Base-by-base conservation (phyloP, 305 asterid genomes). In the Rubia peregrina region DNA sequence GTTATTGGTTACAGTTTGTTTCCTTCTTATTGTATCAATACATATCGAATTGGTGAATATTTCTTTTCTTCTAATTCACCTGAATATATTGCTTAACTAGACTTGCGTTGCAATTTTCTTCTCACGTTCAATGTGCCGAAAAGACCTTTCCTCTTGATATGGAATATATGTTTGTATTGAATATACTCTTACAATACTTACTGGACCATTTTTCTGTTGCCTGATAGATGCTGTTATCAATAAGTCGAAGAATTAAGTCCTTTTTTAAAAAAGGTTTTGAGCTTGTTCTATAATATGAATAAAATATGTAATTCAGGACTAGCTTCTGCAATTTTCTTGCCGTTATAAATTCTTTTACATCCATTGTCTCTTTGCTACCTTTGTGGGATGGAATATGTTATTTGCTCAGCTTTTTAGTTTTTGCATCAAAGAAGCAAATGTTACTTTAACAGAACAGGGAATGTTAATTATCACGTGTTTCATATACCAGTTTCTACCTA, bases 101-200 rank as follows among this genome's bases (percentile, higher is more conserved):
- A 33, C 6, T 59, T 68, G 30, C 48, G 6, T 9, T 12, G 56
- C 66, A 70, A 57, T 70, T 44, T 44, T 24, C 60, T 59, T 43
- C 67, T 53, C 26, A 41, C 12, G 26, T 24, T 2, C 56, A 60
- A 8, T 57, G n/a, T 10, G 72, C 63, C 62, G 11, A 59, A 14
- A 40, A 60, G 14, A 22, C 67, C 16, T 71, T 51, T 59, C n/a
- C 46, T 71, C 53, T 71, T 6, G 43, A 10, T 43, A 42, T 16
- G 6, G 17, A 6, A 13, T 16, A 22, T 17, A 30, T 62, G 10
- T 8, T 61, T n/a, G 55, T 21, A 42, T 14, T 43, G 42, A 14
- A n/a, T 71, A 60, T 24, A 42, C 49, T 42, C 3, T 43, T 7
- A 3, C 10, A 19, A 33, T 60, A 22, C 61, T 42, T 44, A 2